Percentiles rank a stretch among this genome's conserved stretches.
phyloP scores from a whole-genome alignment of 352 stramenopile species.

The Phytophthora litchii region DNA sequence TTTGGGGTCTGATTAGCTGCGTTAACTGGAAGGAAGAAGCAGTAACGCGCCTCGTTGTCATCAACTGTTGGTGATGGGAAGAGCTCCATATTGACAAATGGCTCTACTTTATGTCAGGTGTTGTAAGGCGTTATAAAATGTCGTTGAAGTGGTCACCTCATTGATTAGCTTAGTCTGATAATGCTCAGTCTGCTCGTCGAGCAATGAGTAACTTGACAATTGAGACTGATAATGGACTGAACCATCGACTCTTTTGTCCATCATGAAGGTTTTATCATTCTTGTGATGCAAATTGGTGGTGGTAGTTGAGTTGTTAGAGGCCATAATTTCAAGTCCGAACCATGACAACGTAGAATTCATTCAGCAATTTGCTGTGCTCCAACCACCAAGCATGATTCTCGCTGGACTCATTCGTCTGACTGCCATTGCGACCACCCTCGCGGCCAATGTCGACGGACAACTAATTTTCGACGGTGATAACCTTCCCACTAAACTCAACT shows the following conservation, averaged over 20 bases:
- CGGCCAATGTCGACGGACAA: conserved; percentile 22
- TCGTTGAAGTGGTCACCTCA: not conserved
- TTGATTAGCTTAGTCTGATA: not conserved
- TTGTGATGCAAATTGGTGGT: not conserved
- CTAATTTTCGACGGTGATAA: conserved; percentile 12
- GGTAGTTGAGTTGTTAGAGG: not conserved
- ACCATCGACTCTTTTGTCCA: conserved; percentile 7
- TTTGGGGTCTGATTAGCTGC: not conserved
- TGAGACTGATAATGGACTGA: not conserved
- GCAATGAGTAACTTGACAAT: conserved; percentile 2
- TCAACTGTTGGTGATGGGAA: conserved; percentile 33
- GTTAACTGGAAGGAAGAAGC: conserved; percentile 39
- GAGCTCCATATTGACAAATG: conserved; percentile 27
- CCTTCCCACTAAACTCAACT: conserved; percentile 33
- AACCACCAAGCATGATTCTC: conserved; percentile 19
- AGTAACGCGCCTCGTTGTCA: conserved; percentile 40
- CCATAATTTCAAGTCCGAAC: not conserved
- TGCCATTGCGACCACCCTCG: conserved; percentile 29
- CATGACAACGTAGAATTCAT: conserved; percentile 9
- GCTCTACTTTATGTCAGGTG: not conserved
- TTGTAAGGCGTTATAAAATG: not conserved
- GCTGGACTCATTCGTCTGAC: conserved; percentile 19
- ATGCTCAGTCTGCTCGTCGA: not conserved
- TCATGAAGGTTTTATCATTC: conserved; percentile 1
- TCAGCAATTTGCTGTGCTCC: conserved; percentile 22